phyloP scores from a whole-genome alignment of 2,329 filamentous ascomycete genomes.

The Zymoseptoria ardabiliae region DNA sequence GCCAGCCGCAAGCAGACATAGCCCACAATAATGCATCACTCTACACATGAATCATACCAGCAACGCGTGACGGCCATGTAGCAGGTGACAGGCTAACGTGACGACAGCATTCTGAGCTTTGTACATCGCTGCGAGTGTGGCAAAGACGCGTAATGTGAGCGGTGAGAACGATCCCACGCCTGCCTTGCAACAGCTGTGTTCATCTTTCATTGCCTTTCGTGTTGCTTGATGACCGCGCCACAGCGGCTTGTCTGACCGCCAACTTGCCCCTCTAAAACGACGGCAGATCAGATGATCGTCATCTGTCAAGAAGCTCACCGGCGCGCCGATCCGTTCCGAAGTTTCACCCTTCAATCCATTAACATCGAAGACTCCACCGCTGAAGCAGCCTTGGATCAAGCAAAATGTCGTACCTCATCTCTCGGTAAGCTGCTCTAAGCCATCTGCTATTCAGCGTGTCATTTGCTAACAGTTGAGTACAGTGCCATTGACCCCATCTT shows the following conservation, averaged over 20 bases:
- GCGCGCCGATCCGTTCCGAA: background rate
- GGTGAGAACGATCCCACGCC: background rate
- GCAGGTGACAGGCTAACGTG: background rate
- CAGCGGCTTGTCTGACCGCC: background rate
- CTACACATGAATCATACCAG: background rate
- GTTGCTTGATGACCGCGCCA: background rate
- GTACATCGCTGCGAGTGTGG: background rate
- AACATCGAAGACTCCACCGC: background rate
- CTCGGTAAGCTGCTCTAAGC: constrained; percentile 1
- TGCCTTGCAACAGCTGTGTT: background rate
- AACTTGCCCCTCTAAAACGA: background rate
- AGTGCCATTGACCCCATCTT: constrained; percentile 45
- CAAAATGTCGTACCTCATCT: constrained; percentile 7
- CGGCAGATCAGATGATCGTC: background rate
- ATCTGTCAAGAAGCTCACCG: background rate
- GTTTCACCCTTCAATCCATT: background rate
- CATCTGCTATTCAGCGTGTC: background rate
- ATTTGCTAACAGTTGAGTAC: background rate
- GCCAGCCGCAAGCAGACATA: background rate
- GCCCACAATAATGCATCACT: background rate
- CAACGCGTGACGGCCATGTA: background rate
- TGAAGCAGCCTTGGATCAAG: too few species aligned
- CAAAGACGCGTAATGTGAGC: background rate
- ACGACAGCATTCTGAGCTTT: background rate
- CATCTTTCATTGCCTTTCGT: background rate